Evolutionary conservation across 805 yeast genomes (phyloP).

Genomic region (Kazachstania taianensis): DNA sequence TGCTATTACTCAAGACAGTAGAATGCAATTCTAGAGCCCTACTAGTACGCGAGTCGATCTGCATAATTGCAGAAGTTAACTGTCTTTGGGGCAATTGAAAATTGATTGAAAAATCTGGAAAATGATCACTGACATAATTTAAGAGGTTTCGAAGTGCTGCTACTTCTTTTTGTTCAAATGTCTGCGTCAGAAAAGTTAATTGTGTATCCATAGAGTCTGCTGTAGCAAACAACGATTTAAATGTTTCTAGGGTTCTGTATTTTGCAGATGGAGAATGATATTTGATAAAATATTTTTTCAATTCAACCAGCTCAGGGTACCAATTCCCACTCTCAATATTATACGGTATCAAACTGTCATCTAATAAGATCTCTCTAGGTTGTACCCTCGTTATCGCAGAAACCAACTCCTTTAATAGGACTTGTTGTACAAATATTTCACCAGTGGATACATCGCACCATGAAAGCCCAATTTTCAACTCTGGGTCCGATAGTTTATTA

Average conservation of each 20-base stretch:
- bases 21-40: constrained; percentile 63
- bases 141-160: constrained; percentile 55
- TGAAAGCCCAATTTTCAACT: constrained; percentile 51
- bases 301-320: constrained; percentile 48
- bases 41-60: constrained; percentile 71
- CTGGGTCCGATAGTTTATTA: constrained; percentile 29
- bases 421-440: constrained; percentile 56
- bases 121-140: constrained; percentile 59
- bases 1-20: constrained; percentile 46
- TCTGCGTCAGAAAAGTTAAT: constrained; percentile 19
- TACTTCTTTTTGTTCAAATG: constrained; percentile 38
- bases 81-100: constrained; percentile 60
- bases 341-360: constrained; percentile 34
- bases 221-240: constrained; percentile 31
- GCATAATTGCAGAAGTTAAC: constrained; percentile 44
- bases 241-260: constrained; percentile 32
- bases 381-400: constrained; percentile 67
- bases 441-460: constrained; percentile 92
- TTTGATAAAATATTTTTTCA: constrained; percentile 49
- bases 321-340: constrained; percentile 38
- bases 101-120: constrained; percentile 56
- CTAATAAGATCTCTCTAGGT: constrained; percentile 70
- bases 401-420: constrained; percentile 47
- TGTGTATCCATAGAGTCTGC: constrained; percentile 15
- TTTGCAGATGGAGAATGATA: constrained; percentile 37